Conservation (phyloP, 768 basidiomycete species). For the Leccinum longicurvipes region DNA sequence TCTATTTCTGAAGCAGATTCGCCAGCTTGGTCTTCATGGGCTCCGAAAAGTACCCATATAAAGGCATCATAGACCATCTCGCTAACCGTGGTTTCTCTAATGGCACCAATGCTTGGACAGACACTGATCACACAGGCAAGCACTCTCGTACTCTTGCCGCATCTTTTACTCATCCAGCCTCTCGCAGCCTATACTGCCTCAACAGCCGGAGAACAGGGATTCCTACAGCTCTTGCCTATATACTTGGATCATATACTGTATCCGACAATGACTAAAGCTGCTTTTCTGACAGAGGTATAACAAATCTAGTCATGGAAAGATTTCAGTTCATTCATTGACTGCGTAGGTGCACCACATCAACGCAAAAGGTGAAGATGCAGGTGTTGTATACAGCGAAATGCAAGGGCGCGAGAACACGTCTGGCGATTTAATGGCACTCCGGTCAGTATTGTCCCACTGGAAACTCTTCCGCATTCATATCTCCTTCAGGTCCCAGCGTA, state of each 20-base stretch:
- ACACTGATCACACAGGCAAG: slow-evolving; percentile 74
- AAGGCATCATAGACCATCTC: slow-evolving; percentile 91
- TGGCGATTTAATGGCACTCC: slow-evolving; percentile 83
- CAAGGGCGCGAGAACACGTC: slow-evolving; percentile 93
- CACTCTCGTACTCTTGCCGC: not conserved
- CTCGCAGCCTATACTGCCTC: slow-evolving; percentile 80
- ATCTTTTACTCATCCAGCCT: not conserved
- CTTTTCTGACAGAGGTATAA: slow-evolving; percentile 64
- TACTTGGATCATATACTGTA: slow-evolving; percentile 97
- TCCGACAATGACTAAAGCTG: slow-evolving; percentile 87
- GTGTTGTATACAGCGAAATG: slow-evolving; percentile 98
- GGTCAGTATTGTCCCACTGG: slow-evolving; percentile 43
- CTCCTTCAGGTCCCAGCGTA: slow-evolving; percentile 61
- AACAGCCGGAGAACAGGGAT: slow-evolving; percentile 93
- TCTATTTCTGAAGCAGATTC: slow-evolving; percentile 1
- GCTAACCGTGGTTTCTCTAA: slow-evolving; percentile 93
- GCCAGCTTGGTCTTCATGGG: slow-evolving; percentile 89
- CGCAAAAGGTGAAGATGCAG: slow-evolving; percentile 83
- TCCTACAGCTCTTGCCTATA: slow-evolving; percentile 79
- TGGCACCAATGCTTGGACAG: slow-evolving; percentile 97
- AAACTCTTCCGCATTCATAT: slow-evolving; percentile 1
- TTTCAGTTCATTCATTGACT: slow-evolving; percentile 5
- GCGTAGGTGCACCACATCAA: slow-evolving; percentile 91
- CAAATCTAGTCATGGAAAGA: not conserved
- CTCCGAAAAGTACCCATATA: slow-evolving; percentile 92